A percentile compares a stretch with the other conserved stretches of the same genome.
Conservation (phyloP, 441 rosid species). For the Monsonia emarginata region DNA sequence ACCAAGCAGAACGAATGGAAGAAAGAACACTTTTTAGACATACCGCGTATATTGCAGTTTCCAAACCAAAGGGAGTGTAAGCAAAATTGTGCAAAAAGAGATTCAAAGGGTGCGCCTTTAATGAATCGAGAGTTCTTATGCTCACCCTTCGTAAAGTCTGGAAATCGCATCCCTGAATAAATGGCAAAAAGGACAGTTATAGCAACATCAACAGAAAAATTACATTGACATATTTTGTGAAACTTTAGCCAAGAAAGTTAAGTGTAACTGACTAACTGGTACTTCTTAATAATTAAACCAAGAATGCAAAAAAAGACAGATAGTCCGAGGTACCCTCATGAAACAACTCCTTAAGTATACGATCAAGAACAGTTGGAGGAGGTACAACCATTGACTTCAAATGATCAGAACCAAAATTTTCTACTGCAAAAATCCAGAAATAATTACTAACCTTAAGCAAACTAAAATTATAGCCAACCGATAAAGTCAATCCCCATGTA, state of each 20-base stretch:
- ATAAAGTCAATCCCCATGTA: not conserved
- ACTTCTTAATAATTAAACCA: not conserved
- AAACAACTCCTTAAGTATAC: conserved; percentile 87
- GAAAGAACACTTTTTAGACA: conserved; percentile 20
- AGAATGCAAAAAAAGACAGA: not conserved
- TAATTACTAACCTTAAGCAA: conserved; percentile 11
- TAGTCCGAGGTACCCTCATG: conserved; percentile 49
- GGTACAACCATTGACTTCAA: conserved; percentile 72
- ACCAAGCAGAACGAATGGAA: not conserved
- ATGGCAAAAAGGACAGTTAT: not conserved
- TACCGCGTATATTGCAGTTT: conserved; percentile 90
- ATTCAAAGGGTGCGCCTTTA: conserved; percentile 74
- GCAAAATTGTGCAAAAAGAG: conserved; percentile 83
- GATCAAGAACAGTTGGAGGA: conserved; percentile 77
- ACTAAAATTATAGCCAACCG: not conserved
- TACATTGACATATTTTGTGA: not conserved
- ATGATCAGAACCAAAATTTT: conserved; percentile 56
- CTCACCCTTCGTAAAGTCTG: conserved; percentile 46
- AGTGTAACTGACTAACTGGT: not conserved
- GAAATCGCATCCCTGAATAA: conserved; percentile 39
- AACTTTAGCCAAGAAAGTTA: not conserved
- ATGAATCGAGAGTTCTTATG: conserved; percentile 69
- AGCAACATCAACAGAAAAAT: not conserved
- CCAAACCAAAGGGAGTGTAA: conserved; percentile 83
- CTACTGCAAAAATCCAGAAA: conserved; percentile 40